Evolutionary conservation across 805 yeast species (phyloP), one percentile per base, ranked within the genome.

Genomic region (Schwanniomyces polymorphus): DNA sequence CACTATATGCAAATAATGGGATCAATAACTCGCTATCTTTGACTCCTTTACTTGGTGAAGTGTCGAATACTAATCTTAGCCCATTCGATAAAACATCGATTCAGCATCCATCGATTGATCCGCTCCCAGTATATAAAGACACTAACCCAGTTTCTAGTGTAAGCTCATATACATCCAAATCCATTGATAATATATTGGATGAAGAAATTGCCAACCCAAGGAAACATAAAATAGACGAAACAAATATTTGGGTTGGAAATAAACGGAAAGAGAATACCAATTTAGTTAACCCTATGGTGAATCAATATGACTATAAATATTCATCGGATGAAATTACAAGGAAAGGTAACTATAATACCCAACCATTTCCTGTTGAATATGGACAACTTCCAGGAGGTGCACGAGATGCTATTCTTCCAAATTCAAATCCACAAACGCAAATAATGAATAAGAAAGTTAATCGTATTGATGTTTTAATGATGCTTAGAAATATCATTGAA

Each of bases 351-450:
- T 14, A 7, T 31, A 31, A 31, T 14, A 7, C 35, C 7, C 35
- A 31, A 12, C 21, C 35, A 7, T 31, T 31, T 21, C 17, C 35
- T 5, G 85, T 56, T 80, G 86, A 50, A 72, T 80, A 10, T 78
- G 76, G 56, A 83, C 80, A 46, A 43, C 52, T 4, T 38, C 33
- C 42, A 4, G 21, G 18, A 14, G 35, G 17, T 14, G 4, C 11
- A 6, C 14, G 35, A 31, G 35, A 14, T 7, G 8, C 7, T 14
- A 7, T 31, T 7, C 10, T 8, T 5, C 11, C 35, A 2, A 31
- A 6, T 16, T 14, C 35, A 31, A 31, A 14, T 14, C 3, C 21
- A 31, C 35, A 21, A 21, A 5, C 27, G 11, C 25, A 7, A 7
- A 16, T 31, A 11, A 11, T 14, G 10, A n/a, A 14, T 40, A 45